Evolutionary conservation across 768 basidiomycete genomes (phyloP).

Genomic region (Pleurotus tuber-regium): DNA sequence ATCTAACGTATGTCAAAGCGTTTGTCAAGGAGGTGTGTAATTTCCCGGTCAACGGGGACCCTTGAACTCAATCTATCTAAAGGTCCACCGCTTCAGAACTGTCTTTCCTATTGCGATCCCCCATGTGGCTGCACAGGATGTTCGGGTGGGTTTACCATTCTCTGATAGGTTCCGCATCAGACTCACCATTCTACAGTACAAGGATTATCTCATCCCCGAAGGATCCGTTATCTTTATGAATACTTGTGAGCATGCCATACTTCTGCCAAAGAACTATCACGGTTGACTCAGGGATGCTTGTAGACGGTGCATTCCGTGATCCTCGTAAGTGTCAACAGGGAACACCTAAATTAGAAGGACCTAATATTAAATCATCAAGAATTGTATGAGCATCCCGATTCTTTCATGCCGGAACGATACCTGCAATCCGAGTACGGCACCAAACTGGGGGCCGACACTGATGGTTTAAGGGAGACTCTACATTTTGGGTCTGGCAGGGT

Average conservation of each 20-base stretch:
- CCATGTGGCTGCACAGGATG: not conserved
- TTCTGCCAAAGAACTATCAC: not conserved
- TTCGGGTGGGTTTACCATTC: not conserved
- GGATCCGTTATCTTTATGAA: conserved; percentile 1
- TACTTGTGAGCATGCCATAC: not conserved
- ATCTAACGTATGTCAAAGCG: not conserved
- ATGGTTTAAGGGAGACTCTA: not conserved
- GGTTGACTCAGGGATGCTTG: not conserved
- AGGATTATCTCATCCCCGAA: not conserved
- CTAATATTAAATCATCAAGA: not conserved
- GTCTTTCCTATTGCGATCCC: not conserved
- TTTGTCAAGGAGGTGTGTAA: conserved; percentile 1
- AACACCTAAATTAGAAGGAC: not conserved
- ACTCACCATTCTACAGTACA: not conserved
- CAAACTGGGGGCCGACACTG: not conserved
- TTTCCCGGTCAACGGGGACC: not conserved
- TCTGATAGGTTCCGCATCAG: not conserved
- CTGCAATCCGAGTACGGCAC: not conserved
- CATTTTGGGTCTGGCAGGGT: not conserved
- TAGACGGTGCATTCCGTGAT: not conserved
- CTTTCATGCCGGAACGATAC: conserved; percentile 1
- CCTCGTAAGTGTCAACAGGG: not conserved
- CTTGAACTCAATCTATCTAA: not conserved
- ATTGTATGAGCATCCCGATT: not conserved
- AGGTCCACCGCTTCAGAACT: not conserved